Percentiles rank a stretch among this genome's conserved stretches.
Conservation (phyloP, 2,329 filamentous ascomycete genomes). For the Plectosphaerella plurivora region DNA sequence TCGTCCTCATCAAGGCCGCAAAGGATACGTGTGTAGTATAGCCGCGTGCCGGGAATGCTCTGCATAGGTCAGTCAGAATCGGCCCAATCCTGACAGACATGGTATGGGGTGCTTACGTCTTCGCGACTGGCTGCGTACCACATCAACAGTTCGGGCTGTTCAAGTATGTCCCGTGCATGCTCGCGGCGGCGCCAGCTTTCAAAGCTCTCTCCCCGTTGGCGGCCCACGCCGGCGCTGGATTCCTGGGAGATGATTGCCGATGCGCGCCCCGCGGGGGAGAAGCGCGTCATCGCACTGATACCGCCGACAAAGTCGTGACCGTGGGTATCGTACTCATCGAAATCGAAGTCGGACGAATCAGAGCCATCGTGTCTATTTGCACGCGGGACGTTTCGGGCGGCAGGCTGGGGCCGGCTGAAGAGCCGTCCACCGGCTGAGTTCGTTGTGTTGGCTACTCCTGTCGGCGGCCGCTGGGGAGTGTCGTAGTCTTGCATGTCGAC, state of each 20-base stretch:
- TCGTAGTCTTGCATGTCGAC: slow-evolving; percentile 12
- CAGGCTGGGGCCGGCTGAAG: not conserved
- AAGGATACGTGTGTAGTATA: slow-evolving; percentile 52
- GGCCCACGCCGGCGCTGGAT: not conserved
- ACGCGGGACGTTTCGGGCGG: slow-evolving; percentile 20
- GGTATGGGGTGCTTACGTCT: slow-evolving; percentile 38
- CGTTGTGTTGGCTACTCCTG: not conserved
- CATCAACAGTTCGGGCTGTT: slow-evolving; percentile 54
- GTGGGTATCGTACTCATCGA: slow-evolving; percentile 6
- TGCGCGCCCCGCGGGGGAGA: not conserved
- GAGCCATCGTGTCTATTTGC: slow-evolving; percentile 18
- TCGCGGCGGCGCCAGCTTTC: slow-evolving; percentile 37
- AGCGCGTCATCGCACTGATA: not conserved
- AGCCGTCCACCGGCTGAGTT: not conserved
- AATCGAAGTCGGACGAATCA: slow-evolving; percentile 20
- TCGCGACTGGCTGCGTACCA: slow-evolving; percentile 51
- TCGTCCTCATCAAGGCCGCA: slow-evolving; percentile 41
- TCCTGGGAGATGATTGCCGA: not conserved
- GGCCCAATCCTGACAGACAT: not conserved
- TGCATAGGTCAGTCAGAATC: slow-evolving; percentile 17
- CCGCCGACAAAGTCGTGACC: slow-evolving; percentile 1
- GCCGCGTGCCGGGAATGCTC: slow-evolving; percentile 52
- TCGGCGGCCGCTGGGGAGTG: not conserved
- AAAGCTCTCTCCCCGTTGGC: slow-evolving; percentile 30
- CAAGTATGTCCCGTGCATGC: slow-evolving; percentile 49